A percentile compares a stretch with the other conserved stretches of the same genome.
Evolutionary conservation across 2,329 filamentous ascomycete species (phyloP).

Genomic region (Proliferodiscus dingleyae): DNA sequence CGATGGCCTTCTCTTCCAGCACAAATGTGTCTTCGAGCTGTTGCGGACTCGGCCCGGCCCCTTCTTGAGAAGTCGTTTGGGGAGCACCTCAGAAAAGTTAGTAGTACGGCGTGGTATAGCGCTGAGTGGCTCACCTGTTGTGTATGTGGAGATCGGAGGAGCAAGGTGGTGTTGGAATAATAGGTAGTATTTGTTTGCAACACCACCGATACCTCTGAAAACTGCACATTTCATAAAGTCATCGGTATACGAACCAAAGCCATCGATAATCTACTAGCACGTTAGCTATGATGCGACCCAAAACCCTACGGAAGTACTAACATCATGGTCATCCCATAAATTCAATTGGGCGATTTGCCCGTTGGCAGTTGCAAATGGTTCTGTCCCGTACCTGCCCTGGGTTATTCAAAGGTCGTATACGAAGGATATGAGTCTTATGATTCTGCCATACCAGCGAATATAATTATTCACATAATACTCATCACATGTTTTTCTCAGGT

Average conservation of each 20-base stretch:
- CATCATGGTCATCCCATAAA: constrained; percentile 94
- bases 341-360: constrained; percentile 94
- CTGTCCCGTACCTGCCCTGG: constrained; percentile 65
- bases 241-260: constrained; percentile 89
- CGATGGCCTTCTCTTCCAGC: constrained; percentile 50
- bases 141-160: constrained; percentile 81
- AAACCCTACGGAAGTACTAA: constrained; percentile 57
- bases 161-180: constrained; percentile 93
- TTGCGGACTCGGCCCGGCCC: constrained; percentile 55
- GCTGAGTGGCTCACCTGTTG: constrained; percentile 55
- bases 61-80: constrained; percentile 57
- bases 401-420: constrained; percentile 40
- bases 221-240: constrained; percentile 91
- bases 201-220: constrained; percentile 84
- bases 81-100: constrained; percentile 34
- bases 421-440: constrained; percentile 8
- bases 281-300: constrained; percentile 65
- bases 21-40: constrained; percentile 76
- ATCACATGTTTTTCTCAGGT: constrained; percentile 78
- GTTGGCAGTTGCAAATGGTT: constrained; percentile 80
- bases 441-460: constrained; percentile 61
- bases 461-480: constrained; percentile 91
- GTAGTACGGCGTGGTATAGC: not conserved
- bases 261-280: constrained; percentile 63
- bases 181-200: constrained; percentile 97